These are phyloP conservation scores for Nicotiana benthamiana DNA, from an alignment of 257 asterid genomes.

Conservation along the genomic window DNA sequence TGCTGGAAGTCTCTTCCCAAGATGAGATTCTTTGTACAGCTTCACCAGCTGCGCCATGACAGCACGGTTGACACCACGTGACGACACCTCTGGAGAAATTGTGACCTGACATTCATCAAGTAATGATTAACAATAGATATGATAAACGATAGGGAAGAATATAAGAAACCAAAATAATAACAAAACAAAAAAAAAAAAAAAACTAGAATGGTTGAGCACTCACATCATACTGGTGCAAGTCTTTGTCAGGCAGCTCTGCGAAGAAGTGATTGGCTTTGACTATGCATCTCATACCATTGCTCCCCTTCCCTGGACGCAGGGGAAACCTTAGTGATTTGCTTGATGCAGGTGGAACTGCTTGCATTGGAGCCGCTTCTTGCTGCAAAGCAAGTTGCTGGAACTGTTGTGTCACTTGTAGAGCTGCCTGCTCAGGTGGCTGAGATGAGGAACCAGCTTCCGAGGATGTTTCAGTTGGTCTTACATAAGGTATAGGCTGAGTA, in stretches of 20 bases:
- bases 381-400: conserved; percentile 41
- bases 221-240: conserved; percentile 90
- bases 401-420: conserved; percentile 28
- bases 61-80: conserved; percentile 85
- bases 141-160: background rate
- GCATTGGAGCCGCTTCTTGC: conserved; percentile 37
- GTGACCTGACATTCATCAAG: conserved; percentile 43
- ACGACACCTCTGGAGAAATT: conserved; percentile 70
- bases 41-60: conserved; percentile 76
- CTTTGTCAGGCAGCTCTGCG: conserved; percentile 88
- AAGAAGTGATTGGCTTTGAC: conserved; percentile 95
- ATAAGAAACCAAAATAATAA: background rate
- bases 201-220: conserved; percentile 13
- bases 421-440: conserved; percentile 33
- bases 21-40: conserved; percentile 61
- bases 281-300: conserved; percentile 51
- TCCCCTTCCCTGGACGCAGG: conserved; percentile 83
- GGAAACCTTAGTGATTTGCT: conserved; percentile 87
- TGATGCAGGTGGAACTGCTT: conserved; percentile 58
- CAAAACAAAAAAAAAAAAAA: background rate
- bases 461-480: conserved; percentile 28
- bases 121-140: background rate
- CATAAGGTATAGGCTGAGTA: conserved; percentile 35
- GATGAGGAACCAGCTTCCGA: conserved; percentile 52
- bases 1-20: conserved; percentile 89